Base-by-base conservation (phyloP, 2,329 filamentous ascomycete genomes). In the Sclerotinia borealis region DNA sequence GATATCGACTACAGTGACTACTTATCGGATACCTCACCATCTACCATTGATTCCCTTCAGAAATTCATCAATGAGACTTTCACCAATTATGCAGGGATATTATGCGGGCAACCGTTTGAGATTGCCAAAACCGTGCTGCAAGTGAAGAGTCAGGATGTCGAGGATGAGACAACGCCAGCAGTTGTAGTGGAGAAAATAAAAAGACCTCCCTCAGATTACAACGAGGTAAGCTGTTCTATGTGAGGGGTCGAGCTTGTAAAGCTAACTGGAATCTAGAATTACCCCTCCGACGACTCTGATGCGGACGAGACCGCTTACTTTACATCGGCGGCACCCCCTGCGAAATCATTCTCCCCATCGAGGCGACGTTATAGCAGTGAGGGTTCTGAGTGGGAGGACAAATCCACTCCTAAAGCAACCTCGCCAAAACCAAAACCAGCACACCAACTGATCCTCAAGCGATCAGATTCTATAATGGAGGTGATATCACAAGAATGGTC, bases 41-140 rank as follows among this genome's bases (percentile, higher is more conserved):
- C 90, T 0, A 83, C 87, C 34, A 82, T 92, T 13, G 88, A 91
- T 69, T 89, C 89, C 67, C 80, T 89, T 49, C 91, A 89, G 74
- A 87, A 89, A 67, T 79, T 96, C 65, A 74, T 96, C 54, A 92
- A 98, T 74, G 88, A 93, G 75, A 85, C 95, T 68, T 75, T 96
- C 76, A 96, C 93, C 87, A 93, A 95, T 74, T 99, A 99, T 78
- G 89, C 88, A 17, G 92, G 89, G 64, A 88, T 96, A 29, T 77
- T 98, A 72, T 87, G 96, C 74, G 90, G 92, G 61, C 95, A 99
- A 77, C 95, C 95, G 17, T 98, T 99, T 76, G 95, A 98, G 80
- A 93, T 97, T 64, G 92, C 93, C 73, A 98, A 97, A 82, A 95
- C 89, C 17, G 85, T 98, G 63, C 79, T 99, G 70, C 95, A 99